Evolutionary conservation across 2,329 filamentous ascomycete species (phyloP), one percentile per base, ranked within the genome.

Genomic region (Ophiocordyceps sinensis): DNA sequence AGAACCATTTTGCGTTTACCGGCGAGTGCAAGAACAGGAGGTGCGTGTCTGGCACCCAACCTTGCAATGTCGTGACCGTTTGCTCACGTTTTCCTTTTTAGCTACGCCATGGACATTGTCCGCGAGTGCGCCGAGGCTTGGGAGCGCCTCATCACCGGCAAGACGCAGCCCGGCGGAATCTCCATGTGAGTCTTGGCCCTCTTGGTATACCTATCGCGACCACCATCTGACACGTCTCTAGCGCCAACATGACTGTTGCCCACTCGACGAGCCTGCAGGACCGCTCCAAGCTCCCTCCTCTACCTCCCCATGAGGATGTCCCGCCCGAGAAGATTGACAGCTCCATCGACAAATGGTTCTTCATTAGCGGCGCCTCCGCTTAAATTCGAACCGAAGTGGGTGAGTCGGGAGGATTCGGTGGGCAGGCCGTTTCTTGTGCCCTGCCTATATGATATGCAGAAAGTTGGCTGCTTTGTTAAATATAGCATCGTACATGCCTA

Each of bases 1-100:
- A 98, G 83, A 98, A 98, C 80, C 91, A 96, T 73, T 98, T 98
- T 62, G 91, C 91, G 58, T 98, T 98, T 75, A 95, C 88, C 45
- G 91, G 91, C 73, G 91, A 98, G 76, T 96, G 89, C 85, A 98
- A 98, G 83, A 98, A 98, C 82, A 94, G 88, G 80, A 86, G 83
- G 83, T 87, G 54, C 50, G 75, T 53, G 39, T 15, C 19, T 34
- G 10, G 9, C 30, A n/a, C 31, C 13, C 1, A 8, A 30, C 6
- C 36, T 2, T 4, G n/a, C n/a, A n/a, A n/a, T 21, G 12, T 28
- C 1, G n/a, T n/a, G 11, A 17, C 14, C 21, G 5, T 12, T 19
- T 36, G 28, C 43, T 49, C 36, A 47, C 43, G n/a, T 9, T 26
- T 7, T 26, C 23, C 23, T 36, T 13, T 39, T 8, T 47, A 85